Evolutionary conservation across 768 basidiomycete genomes (phyloP).

Genomic region (Serendipita indica): DNA sequence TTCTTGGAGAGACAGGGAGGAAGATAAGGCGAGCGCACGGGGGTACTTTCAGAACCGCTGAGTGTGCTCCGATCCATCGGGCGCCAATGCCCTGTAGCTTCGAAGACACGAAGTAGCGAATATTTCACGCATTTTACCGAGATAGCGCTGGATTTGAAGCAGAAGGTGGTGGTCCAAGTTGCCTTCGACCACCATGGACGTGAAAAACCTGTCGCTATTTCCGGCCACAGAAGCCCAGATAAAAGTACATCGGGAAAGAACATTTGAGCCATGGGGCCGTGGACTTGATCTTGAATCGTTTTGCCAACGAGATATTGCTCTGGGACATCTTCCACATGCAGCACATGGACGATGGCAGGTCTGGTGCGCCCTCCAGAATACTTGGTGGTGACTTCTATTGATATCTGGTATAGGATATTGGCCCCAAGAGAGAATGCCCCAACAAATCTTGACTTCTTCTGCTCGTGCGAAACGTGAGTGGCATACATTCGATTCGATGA

Average conservation of each 20-base stretch:
- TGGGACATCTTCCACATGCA: conserved; percentile 32
- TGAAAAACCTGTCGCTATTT: conserved; percentile 28
- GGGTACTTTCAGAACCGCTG: no score
- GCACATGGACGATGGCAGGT: conserved; percentile 32
- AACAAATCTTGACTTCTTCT: conserved; percentile 38
- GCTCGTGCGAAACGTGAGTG: conserved; percentile 47
- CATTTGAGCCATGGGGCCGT: conserved; percentile 31
- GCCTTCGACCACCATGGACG: conserved; percentile 7
- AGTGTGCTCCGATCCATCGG: no score
- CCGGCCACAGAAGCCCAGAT: conserved; percentile 35
- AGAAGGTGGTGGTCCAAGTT: no score
- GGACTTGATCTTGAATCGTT: conserved; percentile 33
- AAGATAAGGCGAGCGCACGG: no score
- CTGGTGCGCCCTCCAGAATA: conserved; percentile 27
- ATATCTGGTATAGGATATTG: conserved; percentile 33
- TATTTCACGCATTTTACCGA: no score
- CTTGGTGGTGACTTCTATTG: background rate
- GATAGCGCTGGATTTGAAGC: no score
- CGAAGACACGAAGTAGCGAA: no score
- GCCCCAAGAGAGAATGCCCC: conserved; percentile 35
- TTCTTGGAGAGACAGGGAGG: no score
- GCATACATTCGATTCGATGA: background rate
- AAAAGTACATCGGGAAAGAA: conserved; percentile 21
- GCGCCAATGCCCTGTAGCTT: no score
- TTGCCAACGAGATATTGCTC: conserved; percentile 26